Evolutionary conservation across 1,284 basidiomycete genomes (phyloP), one percentile per base, ranked within the genome.

Genomic region (Irpex sp.): DNA sequence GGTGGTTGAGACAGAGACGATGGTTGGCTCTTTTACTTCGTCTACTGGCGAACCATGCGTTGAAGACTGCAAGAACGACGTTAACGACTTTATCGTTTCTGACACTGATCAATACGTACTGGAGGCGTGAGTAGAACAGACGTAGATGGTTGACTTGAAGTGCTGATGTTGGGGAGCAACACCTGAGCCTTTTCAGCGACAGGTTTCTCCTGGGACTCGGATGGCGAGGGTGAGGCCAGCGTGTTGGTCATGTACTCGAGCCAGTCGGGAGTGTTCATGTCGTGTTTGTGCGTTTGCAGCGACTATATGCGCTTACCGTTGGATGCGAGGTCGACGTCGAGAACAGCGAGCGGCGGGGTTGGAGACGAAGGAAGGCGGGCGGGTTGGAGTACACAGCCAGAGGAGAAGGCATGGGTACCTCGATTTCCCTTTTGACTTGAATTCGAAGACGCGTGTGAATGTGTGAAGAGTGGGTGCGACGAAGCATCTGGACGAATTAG

Each of bases 1-100:
- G 0, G 89, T 89, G 19, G 90, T 92, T 13, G 90, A 92, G 49
- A 93, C 85, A 1, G 89, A 91, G 64, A 92, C 86, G 60, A 89
- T 74, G 5, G 77, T 71, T 59, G 75, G 65, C 11, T 69, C 76
- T 66, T 43, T 50, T 74, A 74, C 51, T 64, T 76, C 67, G n/a
- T 72, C 74, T 9, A 77, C 74, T 4, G 77, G 73, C 0, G 80
- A 74, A 49, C 71, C 71, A 17, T 68, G 63, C 49, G 70, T 62
- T 0, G 77, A 77, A 19, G 60, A 65, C 77, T 78, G 54, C 26
- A 33, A 39, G 17, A 56, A 59, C 6, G 19, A 17, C 15, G 26
- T 31, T 31, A 11, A 26, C 31, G 31, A 31, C 31, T 31, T 11
- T 31, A 15, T 11, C 26, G 53, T 7, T 58, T 56, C 15, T 31